A percentile compares a stretch with the other conserved stretches of the same genome.
Evolutionary conservation across 148 eudicot genomes (phyloP).

Genomic region (Pharnaceum exiguum): DNA sequence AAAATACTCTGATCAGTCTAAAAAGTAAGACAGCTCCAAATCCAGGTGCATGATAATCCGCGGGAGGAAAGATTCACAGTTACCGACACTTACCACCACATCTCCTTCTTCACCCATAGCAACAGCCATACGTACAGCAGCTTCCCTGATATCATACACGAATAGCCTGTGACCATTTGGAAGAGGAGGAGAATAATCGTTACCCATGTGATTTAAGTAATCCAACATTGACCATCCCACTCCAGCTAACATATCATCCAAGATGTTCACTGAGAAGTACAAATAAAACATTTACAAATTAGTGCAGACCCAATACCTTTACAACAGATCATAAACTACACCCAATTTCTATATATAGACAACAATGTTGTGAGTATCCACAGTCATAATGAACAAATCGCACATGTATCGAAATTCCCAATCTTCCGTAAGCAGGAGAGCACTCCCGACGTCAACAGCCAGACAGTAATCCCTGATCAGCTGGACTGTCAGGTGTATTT

Average conservation of each 20-base stretch:
- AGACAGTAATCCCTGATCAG: no score
- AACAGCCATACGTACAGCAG: slow-evolving; percentile 93
- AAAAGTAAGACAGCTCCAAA: background rate
- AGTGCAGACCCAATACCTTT: slow-evolving; percentile 9
- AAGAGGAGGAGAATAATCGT: slow-evolving; percentile 98
- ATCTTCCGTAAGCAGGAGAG: no score
- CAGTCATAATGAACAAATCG: no score
- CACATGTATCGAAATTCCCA: no score
- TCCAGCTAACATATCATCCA: slow-evolving; percentile 98
- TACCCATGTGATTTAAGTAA: slow-evolving; percentile 86
- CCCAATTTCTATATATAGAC: no score
- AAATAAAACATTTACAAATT: slow-evolving; percentile 15
- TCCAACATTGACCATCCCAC: slow-evolving; percentile 98
- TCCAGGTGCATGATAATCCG: background rate
- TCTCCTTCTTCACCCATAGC: slow-evolving; percentile 99
- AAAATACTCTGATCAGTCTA: no score
- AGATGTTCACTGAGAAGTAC: slow-evolving; percentile 76
- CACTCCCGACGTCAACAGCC: no score
- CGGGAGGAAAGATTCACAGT: background rate
- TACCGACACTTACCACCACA: slow-evolving; percentile 70
- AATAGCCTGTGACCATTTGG: slow-evolving; percentile 88
- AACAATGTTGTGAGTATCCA: no score
- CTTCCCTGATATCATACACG: slow-evolving; percentile 90
- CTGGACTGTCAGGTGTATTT: no score
- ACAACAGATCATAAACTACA: slow-evolving; percentile 11